Percentiles rank a stretch among this genome's conserved stretches.
These are phyloP conservation scores for Hortiboletus flavorubellus DNA, from an alignment of 768 basidiomycete genomes.

Conservation along the genomic window DNA sequence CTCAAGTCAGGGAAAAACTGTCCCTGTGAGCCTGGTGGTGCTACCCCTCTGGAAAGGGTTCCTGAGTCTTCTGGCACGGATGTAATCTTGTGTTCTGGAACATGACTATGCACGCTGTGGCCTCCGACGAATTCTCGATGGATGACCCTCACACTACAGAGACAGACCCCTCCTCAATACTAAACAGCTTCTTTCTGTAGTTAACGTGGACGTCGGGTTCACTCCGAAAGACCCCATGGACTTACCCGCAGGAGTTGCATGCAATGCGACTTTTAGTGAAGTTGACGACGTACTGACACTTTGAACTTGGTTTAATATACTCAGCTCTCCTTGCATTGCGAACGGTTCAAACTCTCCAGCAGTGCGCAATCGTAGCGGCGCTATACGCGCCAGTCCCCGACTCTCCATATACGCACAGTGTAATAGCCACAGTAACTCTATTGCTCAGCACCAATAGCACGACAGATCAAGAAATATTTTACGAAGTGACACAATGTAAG, in stretches of 20 bases:
- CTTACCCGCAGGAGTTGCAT: constrained; percentile 20
- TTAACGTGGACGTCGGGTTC: constrained; percentile 28
- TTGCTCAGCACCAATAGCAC: too few relatives aligned
- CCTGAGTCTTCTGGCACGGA: constrained; percentile 32
- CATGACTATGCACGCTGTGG: constrained; percentile 54
- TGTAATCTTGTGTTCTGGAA: constrained; percentile 45
- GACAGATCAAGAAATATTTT: too few relatives aligned
- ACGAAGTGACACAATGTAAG: too few relatives aligned
- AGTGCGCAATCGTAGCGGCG: too few relatives aligned
- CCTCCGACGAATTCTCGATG: constrained; percentile 63
- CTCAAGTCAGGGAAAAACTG: constrained; percentile 50
- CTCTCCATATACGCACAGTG: too few relatives aligned
- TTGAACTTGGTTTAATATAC: constrained; percentile 69
- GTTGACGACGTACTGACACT: constrained; percentile 50
- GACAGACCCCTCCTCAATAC: constrained; percentile 40
- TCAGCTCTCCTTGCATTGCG: constrained; percentile 60
- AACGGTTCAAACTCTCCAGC: constrained; percentile 43
- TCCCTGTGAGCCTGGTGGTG: constrained; percentile 45
- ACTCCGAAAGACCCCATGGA: constrained; percentile 6
- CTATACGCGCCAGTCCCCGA: too few relatives aligned
- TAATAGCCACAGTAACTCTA: too few relatives aligned
- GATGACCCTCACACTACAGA: constrained; percentile 62
- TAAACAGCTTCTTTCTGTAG: constrained; percentile 45
- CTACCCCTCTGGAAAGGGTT: constrained; percentile 40
- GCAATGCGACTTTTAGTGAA: constrained; percentile 41